Base-by-base conservation (phyloP, 495 filamentous ascomycete species). In the Stereocaulon alpinum region DNA sequence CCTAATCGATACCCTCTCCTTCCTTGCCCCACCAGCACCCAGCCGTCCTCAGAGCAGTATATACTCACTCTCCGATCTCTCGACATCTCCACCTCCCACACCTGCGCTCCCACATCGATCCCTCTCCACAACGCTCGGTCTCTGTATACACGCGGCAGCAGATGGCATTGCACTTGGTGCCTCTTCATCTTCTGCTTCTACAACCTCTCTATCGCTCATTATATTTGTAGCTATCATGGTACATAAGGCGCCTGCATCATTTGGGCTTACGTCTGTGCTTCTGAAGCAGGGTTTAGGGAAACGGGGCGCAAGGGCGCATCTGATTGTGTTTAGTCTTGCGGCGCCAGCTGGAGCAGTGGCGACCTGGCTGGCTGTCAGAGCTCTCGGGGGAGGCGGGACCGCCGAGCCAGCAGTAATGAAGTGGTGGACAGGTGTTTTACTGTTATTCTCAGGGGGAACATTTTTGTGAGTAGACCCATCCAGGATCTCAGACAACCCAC, bases 181-280 rank as follows among this genome's bases (percentile, higher is more conserved):
- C 24, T 93, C 89, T 0, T 81, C 84, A 11, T 85, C 83, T 20
- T 77, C 77, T n/a, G 53, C 65, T 29, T 78, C 84, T 18, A 82
- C 86, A 62, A 80, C 80, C 43, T 86, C 84, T 17, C 74, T 97
- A 7, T 86, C 83, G 37, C 82, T 96, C 42, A 88, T 98, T 63
- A 88, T 98, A 47, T 98, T 98, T 66, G 67, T 96, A 22, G 93
- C 93, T 6, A 94, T 98, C 59, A 91, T 98, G 87, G 79, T 97
- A 2, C 93, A 98, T 67, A 98, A 98, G 71, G 92, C 91, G 0
- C 93, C 93, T 0, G 94, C 93, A 0, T 93, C 93, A 0, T 98
- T 98, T 71, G 94, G 93, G 3, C 74, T 98, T 20, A 96, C 91
- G 0, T 88, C 89, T 12, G 81, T 96, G 6, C 72, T 98, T 45